Evolutionary conservation across 768 basidiomycete species (phyloP), one percentile per base, ranked within the genome.

Genomic region (Termitomyces sp.): DNA sequence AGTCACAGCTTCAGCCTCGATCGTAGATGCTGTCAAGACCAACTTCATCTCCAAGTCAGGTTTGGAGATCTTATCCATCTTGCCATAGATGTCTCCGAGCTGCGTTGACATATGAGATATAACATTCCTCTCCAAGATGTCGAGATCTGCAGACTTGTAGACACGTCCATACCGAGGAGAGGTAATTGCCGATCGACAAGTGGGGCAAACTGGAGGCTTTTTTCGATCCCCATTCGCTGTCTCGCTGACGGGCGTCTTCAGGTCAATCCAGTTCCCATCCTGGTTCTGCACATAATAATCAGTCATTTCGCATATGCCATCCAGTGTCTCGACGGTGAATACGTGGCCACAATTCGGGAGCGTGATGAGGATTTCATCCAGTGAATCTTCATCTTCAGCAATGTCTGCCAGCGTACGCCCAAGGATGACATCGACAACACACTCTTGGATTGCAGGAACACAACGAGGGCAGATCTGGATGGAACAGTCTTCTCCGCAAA

Each of bases 291-390:
- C 63, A 68, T 91, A 91, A 66, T 80, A 87, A 4, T 81, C 78
- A 0, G 55, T 50, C 71, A 91, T 76, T 15, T 73, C 67, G 63
- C 82, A 84, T 46, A 78, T 74, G 0, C 87, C 89, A 64, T 91
- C 89, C 20, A 91, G 76, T 0, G 87, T 87, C 68, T 88, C 88
- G 16, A 89, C 81, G 0, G 90, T 90, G 69, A 91, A 90, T 2
- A 81, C 71, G 69, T 91, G 90, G 0, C 79, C 64, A 67, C 90
- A 91, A 18, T 73, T 73, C 0, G 84, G 83, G 45, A 89, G 76
- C 1, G 87, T 87, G 66, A 90, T 86, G 55, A 86, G 66, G 12
- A 84, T 69, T 40, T 85, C 81, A 61, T 84, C 82, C 35, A 83
- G 52, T 2, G 73, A 70, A 4, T 68, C 75, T 15, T 63, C 53